Conservation (phyloP, 202 grass and related monocot genomes). For the Musa balbisiana region DNA sequence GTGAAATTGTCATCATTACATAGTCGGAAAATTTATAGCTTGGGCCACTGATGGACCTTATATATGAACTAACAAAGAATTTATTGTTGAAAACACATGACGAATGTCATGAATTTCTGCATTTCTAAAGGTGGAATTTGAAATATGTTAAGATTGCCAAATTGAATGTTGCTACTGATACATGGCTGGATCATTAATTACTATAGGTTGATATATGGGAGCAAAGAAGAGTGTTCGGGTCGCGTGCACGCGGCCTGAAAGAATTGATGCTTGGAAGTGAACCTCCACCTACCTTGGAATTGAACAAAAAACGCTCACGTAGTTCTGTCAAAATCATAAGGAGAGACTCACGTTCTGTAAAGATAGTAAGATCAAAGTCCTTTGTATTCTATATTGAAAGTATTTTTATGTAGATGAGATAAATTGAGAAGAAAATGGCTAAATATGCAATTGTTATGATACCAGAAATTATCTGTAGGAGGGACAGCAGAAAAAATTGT, state of each 20-base stretch:
- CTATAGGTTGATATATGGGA: conserved; percentile 94
- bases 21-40: too few relatives aligned
- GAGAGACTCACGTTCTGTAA: conserved; percentile 77
- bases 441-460: conserved; percentile 19
- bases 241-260: conserved; percentile 58
- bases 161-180: neutral
- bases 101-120: neutral
- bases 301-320: conserved; percentile 69
- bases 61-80: too few relatives aligned
- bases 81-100: too few relatives aligned
- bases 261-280: conserved; percentile 81
- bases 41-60: too few relatives aligned
- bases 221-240: conserved; percentile 98
- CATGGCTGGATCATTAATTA: conserved; percentile 6
- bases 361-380: conserved; percentile 55
- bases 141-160: neutral
- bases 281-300: conserved; percentile 62
- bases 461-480: conserved; percentile 80
- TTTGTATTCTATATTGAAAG: conserved; percentile 1
- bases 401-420: neutral
- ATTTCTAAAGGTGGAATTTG: neutral
- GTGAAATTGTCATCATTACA: too few relatives aligned
- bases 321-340: conserved; percentile 71
- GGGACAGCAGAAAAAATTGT: conserved; percentile 80
- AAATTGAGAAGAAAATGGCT: conserved; percentile 22